Percentiles rank a stretch among this genome's conserved stretches.
phyloP scores from a whole-genome alignment of 2,329 filamentous ascomycete species.

The Bimuria novae-zelandiae region DNA sequence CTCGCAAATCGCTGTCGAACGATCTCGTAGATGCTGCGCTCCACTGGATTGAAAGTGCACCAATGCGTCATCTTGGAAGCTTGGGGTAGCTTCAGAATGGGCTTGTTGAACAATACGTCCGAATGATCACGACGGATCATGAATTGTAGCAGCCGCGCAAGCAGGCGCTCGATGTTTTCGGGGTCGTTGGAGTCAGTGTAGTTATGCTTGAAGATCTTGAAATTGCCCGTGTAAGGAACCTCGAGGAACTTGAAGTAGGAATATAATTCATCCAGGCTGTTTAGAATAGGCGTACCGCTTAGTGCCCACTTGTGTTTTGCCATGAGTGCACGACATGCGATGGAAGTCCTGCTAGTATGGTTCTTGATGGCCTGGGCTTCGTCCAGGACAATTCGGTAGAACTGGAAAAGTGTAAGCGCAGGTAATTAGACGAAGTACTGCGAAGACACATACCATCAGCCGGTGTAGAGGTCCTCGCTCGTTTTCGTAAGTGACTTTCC shows the following conservation, averaged over 20 bases:
- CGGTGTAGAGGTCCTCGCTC: constrained; percentile 41
- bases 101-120: constrained; percentile 56
- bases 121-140: constrained; percentile 62
- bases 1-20: constrained; percentile 51
- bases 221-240: constrained; percentile 48
- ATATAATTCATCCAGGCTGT: constrained; percentile 37
- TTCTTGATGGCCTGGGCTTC: constrained; percentile 64
- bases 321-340: constrained; percentile 51
- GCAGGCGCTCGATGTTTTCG: constrained; percentile 42
- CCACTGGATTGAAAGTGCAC: constrained; percentile 57
- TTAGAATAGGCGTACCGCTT: constrained; percentile 50
- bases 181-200: constrained; percentile 43
- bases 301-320: constrained; percentile 50
- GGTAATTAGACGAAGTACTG: neutral
- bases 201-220: constrained; percentile 51
- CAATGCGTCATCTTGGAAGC: constrained; percentile 50
- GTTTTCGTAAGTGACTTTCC: constrained; percentile 33
- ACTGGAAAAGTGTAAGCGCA: neutral
- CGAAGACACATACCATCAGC: constrained; percentile 24
- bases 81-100: constrained; percentile 59
- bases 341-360: constrained; percentile 44
- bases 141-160: constrained; percentile 48
- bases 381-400: constrained; percentile 60
- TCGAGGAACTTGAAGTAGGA: constrained; percentile 52
- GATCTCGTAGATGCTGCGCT: constrained; percentile 59